phyloP scores from a whole-genome alignment of 192 early-diverging fungal species.

The Funneliformis mosseae region DNA sequence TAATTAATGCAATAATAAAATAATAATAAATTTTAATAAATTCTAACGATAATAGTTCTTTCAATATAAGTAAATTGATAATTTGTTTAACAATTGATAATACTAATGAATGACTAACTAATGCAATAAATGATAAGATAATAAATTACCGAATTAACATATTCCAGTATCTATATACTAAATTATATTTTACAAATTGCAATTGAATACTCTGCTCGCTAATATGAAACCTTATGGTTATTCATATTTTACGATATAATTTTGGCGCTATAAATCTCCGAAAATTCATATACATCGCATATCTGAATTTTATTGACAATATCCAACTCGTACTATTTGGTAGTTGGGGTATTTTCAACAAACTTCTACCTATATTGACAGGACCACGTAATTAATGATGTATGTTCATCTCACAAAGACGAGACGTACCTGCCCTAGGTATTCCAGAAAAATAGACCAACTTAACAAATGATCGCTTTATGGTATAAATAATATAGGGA shows the following conservation, averaged over 20 bases:
- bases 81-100: no score
- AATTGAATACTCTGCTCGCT: neutral
- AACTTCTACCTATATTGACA: neutral
- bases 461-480: neutral
- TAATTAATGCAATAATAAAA: no score
- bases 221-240: neutral
- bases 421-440: neutral
- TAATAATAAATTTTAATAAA: no score
- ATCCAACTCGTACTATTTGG: neutral
- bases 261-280: neutral
- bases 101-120: no score
- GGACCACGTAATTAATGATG: neutral
- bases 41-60: no score
- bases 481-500: constrained; percentile 10
- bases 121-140: no score
- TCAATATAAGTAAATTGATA: no score
- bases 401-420: neutral
- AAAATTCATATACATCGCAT: neutral
- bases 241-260: neutral
- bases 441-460: neutral
- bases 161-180: no score
- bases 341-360: neutral
- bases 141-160: no score
- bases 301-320: neutral
- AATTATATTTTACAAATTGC: neutral